These are phyloP conservation scores for Tolypocladium cylindrosporum DNA, from an alignment of 2,329 filamentous ascomycete species.

Conservation along the genomic window DNA sequence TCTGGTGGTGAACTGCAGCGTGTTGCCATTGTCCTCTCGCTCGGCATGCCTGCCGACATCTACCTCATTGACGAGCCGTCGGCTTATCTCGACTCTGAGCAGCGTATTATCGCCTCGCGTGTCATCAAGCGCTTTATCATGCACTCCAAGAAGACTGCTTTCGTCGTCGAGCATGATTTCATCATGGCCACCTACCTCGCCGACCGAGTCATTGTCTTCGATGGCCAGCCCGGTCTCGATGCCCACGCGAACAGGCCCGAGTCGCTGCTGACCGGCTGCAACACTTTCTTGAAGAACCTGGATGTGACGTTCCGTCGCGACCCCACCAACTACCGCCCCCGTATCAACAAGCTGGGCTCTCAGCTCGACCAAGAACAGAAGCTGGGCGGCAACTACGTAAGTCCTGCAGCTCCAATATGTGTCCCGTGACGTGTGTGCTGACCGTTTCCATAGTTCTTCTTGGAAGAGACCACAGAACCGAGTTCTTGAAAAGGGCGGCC, in stretches of 20 bases:
- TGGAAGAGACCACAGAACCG: constrained; percentile 61
- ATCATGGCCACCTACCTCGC: constrained; percentile 77
- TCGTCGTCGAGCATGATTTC: constrained; percentile 99
- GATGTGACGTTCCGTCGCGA: constrained; percentile 98
- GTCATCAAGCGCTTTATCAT: constrained; percentile 99
- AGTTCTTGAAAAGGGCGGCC: constrained; percentile 48
- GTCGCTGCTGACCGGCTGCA: constrained; percentile 90
- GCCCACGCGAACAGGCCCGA: constrained; percentile 84
- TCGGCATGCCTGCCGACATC: constrained; percentile 92
- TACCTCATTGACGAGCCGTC: constrained; percentile 98
- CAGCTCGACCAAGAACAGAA: constrained; percentile 99
- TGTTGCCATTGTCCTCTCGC: constrained; percentile 94
- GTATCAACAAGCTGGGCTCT: constrained; percentile 95
- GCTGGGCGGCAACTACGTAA: constrained; percentile 78
- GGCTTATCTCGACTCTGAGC: constrained; percentile 96
- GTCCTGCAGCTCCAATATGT: constrained; percentile 21
- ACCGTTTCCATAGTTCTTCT: constrained; percentile 66
- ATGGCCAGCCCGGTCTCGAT: constrained; percentile 82
- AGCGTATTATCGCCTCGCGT: constrained; percentile 92
- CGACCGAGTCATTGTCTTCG: constrained; percentile 97
- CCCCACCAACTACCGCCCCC: constrained; percentile 87
- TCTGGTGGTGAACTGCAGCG: constrained; percentile 99
- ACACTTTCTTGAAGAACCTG: constrained; percentile 90
- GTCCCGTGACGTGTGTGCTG: background rate
- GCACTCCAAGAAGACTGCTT: constrained; percentile 99